Evolutionary conservation across 2,329 filamentous ascomycete genomes (phyloP).

Genomic region (Aspergillus clavatus): DNA sequence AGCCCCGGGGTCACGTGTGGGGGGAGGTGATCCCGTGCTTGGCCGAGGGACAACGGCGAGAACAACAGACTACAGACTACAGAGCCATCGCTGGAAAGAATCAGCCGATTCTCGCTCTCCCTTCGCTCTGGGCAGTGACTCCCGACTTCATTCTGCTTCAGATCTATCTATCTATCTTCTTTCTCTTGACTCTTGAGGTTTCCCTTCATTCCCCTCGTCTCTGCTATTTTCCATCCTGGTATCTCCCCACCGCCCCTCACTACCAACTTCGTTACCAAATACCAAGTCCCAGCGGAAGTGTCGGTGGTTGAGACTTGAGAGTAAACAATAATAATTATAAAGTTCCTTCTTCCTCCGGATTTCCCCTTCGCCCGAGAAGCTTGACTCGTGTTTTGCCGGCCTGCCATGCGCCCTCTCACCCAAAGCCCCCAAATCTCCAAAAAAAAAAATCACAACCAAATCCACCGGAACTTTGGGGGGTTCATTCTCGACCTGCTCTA

Average conservation of each 20-base stretch:
- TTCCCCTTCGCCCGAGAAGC: conserved; percentile 27
- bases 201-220: too few species aligned
- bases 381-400: conserved; percentile 6
- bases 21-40: conserved; percentile 19
- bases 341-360: conserved; percentile 20
- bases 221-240: too few species aligned
- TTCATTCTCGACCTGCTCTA: too few species aligned
- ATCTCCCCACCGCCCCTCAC: too few species aligned
- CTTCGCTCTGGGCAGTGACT: not conserved
- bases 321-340: too few species aligned
- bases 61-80: too few species aligned
- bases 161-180: not conserved
- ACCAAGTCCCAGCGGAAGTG: conserved; percentile 6
- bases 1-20: conserved; percentile 26
- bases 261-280: too few species aligned
- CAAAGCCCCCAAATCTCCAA: not conserved
- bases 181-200: not conserved
- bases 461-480: too few species aligned
- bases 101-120: conserved; percentile 1
- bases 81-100: conserved; percentile 5
- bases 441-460: too few species aligned
- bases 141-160: not conserved
- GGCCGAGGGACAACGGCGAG: conserved; percentile 15
- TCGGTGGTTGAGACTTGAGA: conserved; percentile 13
- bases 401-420: not conserved